A percentile compares a stretch with the other conserved stretches of the same genome.
These are phyloP conservation scores for Colletotrichum tamarilloi DNA, from an alignment of 2,329 filamentous ascomycete species.

Conservation along the genomic window DNA sequence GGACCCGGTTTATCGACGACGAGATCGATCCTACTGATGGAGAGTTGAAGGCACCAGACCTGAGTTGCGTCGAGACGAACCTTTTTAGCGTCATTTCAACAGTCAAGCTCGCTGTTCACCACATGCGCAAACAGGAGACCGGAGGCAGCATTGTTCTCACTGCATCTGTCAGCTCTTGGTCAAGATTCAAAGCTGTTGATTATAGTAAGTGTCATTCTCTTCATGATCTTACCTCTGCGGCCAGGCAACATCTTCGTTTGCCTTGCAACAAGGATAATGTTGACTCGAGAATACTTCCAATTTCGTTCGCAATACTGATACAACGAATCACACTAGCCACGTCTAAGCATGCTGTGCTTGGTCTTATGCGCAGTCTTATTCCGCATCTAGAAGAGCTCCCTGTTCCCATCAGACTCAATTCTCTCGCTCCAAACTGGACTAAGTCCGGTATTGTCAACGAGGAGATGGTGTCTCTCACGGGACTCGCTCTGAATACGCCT, in stretches of 20 bases:
- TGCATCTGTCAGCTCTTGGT: neutral
- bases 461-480: neutral
- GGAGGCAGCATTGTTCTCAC: neutral
- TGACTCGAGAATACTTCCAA: neutral
- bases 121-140: neutral
- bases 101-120: neutral
- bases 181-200: neutral
- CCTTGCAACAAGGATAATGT: neutral
- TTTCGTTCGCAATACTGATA: neutral
- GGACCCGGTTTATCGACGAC: neutral
- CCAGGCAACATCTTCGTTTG: neutral
- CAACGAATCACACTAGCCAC: neutral
- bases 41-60: neutral
- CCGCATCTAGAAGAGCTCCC: neutral
- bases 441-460: neutral
- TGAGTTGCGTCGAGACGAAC: neutral
- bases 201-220: neutral
- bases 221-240: neutral
- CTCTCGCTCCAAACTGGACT: neutral
- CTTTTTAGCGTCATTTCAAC: neutral
- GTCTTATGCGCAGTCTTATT: neutral
- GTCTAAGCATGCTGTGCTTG: neutral
- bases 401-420: neutral
- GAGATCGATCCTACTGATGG: neutral
- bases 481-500: neutral